Evolutionary conservation across 108 stramenopile species (phyloP).

Genomic region (Cyclotella baltica): DNA sequence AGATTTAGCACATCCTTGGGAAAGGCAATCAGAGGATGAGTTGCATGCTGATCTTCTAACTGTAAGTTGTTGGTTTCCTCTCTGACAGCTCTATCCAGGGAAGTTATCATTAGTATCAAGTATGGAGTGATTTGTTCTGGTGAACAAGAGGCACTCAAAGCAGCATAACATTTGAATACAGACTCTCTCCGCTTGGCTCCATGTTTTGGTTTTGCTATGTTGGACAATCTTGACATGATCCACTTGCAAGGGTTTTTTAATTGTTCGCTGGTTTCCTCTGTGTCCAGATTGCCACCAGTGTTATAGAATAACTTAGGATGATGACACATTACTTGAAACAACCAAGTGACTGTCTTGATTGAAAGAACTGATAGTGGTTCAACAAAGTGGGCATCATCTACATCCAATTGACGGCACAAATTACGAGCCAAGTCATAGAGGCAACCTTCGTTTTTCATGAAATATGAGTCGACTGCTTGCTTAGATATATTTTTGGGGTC

Average conservation of each 20-base stretch:
- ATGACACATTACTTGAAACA: slow-evolving; percentile 65
- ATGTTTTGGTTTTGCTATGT: slow-evolving; percentile 78
- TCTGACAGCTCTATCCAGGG: slow-evolving; percentile 74
- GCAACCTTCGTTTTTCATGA: slow-evolving; percentile 54
- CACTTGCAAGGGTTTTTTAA: slow-evolving; percentile 66
- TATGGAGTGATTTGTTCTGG: slow-evolving; percentile 59
- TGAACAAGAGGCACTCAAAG: slow-evolving; percentile 60
- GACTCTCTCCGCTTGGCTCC: slow-evolving; percentile 73
- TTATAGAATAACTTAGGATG: slow-evolving; percentile 70
- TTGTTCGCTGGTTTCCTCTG: slow-evolving; percentile 27
- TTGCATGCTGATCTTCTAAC: slow-evolving; percentile 30
- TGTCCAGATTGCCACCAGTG: slow-evolving; percentile 29
- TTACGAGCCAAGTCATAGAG: slow-evolving; percentile 75
- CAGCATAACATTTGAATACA: slow-evolving; percentile 87
- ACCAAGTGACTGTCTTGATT: slow-evolving; percentile 73
- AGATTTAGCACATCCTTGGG: slow-evolving; percentile 80
- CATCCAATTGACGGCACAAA: slow-evolving; percentile 71
- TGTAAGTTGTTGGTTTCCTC: slow-evolving; percentile 67
- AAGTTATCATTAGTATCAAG: slow-evolving; percentile 83
- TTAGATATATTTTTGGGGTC: slow-evolving; percentile 31
- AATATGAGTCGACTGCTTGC: slow-evolving; percentile 43
- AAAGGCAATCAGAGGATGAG: slow-evolving; percentile 40
- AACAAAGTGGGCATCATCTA: slow-evolving; percentile 67
- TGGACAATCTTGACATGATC: slow-evolving; percentile 77
- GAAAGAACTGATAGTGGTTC: slow-evolving; percentile 60